Conservation (phyloP, 768 basidiomycete species). For the Omphalotus guepiniiformis region DNA sequence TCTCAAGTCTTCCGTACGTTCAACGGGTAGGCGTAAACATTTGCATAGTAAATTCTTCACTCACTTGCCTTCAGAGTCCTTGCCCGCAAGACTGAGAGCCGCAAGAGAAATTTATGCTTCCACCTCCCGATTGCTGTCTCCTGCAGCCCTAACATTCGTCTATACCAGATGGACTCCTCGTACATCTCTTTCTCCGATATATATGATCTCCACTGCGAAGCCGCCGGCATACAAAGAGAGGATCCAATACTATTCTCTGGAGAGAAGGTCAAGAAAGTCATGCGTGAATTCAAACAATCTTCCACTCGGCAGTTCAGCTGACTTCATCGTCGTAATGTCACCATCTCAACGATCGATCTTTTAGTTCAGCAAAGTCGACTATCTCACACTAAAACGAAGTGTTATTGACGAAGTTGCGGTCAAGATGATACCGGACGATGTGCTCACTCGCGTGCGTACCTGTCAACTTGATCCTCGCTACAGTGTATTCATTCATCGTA, state of each 20-base stretch:
- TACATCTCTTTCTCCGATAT: constrained; percentile 91
- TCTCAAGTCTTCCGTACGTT: constrained; percentile 93
- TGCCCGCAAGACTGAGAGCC: constrained; percentile 82
- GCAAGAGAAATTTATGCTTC: constrained; percentile 89
- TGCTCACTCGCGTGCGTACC: constrained; percentile 66
- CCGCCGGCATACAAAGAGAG: constrained; percentile 72
- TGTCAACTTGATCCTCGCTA: constrained; percentile 6
- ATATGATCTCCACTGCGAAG: constrained; percentile 84
- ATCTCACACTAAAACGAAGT: constrained; percentile 71
- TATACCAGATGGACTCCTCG: constrained; percentile 89
- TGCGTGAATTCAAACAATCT: constrained; percentile 54
- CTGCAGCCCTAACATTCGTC: constrained; percentile 74
- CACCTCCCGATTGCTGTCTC: constrained; percentile 87
- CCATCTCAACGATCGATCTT: constrained; percentile 1
- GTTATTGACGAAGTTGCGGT: constrained; percentile 81
- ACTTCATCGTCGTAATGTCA: neutral
- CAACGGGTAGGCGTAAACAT: constrained; percentile 60
- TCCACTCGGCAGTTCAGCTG: constrained; percentile 40
- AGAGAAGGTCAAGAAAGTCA: constrained; percentile 74
- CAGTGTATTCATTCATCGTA: constrained; percentile 1
- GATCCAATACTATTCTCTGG: constrained; percentile 83
- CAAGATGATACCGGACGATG: constrained; percentile 88
- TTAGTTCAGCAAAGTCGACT: constrained; percentile 62
- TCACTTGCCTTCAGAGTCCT: constrained; percentile 54
- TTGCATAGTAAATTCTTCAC: constrained; percentile 1